Base-by-base conservation (phyloP, 805 yeast genomes). In the Monosporozyma siamensis region DNA sequence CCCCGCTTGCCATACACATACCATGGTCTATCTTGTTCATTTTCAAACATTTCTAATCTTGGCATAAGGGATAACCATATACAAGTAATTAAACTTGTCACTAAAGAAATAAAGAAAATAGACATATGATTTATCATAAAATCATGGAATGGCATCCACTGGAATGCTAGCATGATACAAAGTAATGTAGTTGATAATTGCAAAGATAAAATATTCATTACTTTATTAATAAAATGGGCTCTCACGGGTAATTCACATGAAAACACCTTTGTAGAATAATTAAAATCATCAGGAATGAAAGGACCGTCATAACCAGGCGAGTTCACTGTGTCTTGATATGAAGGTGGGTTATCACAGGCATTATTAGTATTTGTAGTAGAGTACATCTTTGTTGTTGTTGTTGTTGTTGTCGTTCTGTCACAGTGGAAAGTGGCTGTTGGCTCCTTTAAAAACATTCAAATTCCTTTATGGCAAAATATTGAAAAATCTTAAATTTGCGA, bases 161-260 rank as follows among this genome's bases (percentile, higher is more conserved):
- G 47, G 26, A 51, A 46, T 2, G 54, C 58, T 5, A 47, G 44
- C 6, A 51, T 41, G 17, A 59, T 48, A 25, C 53, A 54, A 6
- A 71, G 63, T 18, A 80, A 69, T 0, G 95, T 85, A 23, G 69
- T 63, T 24, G 78, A 58, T 29, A 87, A 58, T 62, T 87, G 96
- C 4, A 72, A 63, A 10, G 78, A 61, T 39, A 87, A 69, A 38
- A 88, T 69, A 5, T 86, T 67, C 62, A 86, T 88, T 7, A 87
- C 96, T 56, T 82, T 83, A 45, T 88, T 72, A 51, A 84, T 67
- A 53, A 87, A 87, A 59, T 78, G 71, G 49, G 81, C 83, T 52
- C 95, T 76, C 31, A 87, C 70, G 12, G 82, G 77, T 40, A 84
- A 65, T 45, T 82, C 84, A 63, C 95, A 85, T 25, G 82, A 78